A percentile compares a stretch with the other conserved stretches of the same genome.
These are phyloP conservation scores for Graphiopsis chlorocephala DNA, from an alignment of 2,329 filamentous ascomycete genomes.

Conservation along the genomic window DNA sequence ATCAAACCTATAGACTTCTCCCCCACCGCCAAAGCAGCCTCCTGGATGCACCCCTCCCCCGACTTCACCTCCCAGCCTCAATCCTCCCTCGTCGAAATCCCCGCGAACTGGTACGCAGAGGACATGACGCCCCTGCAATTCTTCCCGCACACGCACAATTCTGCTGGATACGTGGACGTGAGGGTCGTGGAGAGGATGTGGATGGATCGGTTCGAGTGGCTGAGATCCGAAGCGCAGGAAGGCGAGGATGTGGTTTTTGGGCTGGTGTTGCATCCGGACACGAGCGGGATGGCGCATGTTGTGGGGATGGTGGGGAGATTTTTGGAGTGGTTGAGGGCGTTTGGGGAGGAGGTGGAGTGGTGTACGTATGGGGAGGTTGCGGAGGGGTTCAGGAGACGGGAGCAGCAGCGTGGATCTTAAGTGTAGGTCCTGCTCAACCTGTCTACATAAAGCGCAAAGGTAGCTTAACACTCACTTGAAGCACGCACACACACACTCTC, in stretches of 20 bases:
- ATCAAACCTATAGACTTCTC: slow-evolving; percentile 44
- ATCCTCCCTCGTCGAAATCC: slow-evolving; percentile 45
- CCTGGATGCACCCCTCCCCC: slow-evolving; percentile 47
- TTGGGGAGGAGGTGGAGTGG: slow-evolving; percentile 46
- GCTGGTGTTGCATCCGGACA: slow-evolving; percentile 57
- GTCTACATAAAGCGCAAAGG: no score
- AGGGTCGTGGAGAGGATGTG: slow-evolving; percentile 59
- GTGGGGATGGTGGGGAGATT: slow-evolving; percentile 57
- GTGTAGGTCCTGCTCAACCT: not conserved
- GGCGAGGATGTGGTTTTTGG: slow-evolving; percentile 47
- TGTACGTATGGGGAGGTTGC: slow-evolving; percentile 44
- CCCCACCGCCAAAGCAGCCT: slow-evolving; percentile 34
- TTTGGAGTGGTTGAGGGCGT: slow-evolving; percentile 49
- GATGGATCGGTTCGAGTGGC: slow-evolving; percentile 58
- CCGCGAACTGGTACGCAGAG: slow-evolving; percentile 52
- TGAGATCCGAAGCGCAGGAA: slow-evolving; percentile 39
- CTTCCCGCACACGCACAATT: slow-evolving; percentile 49
- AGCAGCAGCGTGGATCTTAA: not conserved
- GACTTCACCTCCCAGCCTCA: slow-evolving; percentile 32
- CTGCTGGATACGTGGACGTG: slow-evolving; percentile 58
- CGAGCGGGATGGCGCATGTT: slow-evolving; percentile 60
- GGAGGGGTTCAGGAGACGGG: slow-evolving; percentile 29
- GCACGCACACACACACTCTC: no score
- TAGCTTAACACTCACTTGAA: no score
- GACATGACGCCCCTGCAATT: slow-evolving; percentile 52